Percentiles rank a stretch among this genome's conserved stretches.
Conservation (phyloP, 2,329 filamentous ascomycete genomes). For the Neocatenulostroma microsporum region DNA sequence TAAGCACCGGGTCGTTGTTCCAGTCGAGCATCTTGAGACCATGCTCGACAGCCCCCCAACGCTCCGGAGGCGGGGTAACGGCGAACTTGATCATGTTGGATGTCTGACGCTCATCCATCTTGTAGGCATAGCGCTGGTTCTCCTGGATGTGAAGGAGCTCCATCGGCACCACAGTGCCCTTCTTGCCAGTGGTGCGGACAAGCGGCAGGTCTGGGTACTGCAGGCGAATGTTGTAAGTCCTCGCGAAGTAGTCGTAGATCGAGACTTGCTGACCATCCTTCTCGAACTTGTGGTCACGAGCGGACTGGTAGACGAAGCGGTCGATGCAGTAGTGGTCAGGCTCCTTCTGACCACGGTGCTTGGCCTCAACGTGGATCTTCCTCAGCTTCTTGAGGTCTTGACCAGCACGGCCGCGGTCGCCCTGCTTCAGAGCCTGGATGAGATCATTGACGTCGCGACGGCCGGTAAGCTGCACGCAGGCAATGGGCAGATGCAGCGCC, state of each 20-base stretch:
- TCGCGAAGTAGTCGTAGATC: conserved; percentile 52
- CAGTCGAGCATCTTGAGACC: conserved; percentile 63
- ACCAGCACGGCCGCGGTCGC: conserved; percentile 13
- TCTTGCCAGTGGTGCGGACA: conserved; percentile 49
- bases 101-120: conserved; percentile 58
- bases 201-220: conserved; percentile 46
- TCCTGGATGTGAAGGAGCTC: conserved; percentile 47
- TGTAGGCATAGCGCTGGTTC: conserved; percentile 52
- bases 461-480: conserved; percentile 28
- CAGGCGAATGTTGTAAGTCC: conserved; percentile 44
- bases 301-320: conserved; percentile 37
- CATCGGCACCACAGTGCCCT: conserved; percentile 47
- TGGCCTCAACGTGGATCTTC: conserved; percentile 35
- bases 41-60: conserved; percentile 59
- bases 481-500: conserved; percentile 29
- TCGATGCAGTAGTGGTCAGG: conserved; percentile 45
- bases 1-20: conserved; percentile 59
- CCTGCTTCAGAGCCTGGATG: conserved; percentile 12
- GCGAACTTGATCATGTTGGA: conserved; percentile 88
- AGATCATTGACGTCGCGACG: conserved; percentile 24
- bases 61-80: conserved; percentile 64
- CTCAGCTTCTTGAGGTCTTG: conserved; percentile 37
- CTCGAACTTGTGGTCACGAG: conserved; percentile 37
- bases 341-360: conserved; percentile 30
- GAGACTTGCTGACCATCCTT: conserved; percentile 39